Conservation (phyloP, 495 filamentous ascomycete species). For the Hypoxylon perforatum region DNA sequence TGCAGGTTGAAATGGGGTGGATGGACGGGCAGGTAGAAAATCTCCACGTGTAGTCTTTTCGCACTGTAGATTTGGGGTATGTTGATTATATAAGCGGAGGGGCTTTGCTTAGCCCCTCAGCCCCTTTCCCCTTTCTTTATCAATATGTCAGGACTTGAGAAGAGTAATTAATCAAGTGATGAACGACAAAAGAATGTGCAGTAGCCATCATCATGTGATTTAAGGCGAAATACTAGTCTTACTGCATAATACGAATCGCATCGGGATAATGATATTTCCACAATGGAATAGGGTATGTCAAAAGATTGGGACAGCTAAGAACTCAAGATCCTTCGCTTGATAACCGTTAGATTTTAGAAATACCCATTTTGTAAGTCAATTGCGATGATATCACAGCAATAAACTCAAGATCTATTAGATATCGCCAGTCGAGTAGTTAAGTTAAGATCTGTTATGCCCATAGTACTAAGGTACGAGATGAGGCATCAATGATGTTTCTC, state of each 20-base stretch:
- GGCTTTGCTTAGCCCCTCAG: too few relatives aligned
- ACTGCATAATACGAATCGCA: background rate
- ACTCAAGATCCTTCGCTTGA: background rate
- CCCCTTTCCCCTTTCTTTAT: too few relatives aligned
- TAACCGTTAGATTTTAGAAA: conserved; percentile 5
- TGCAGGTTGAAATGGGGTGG: too few relatives aligned
- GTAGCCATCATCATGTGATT: too few relatives aligned
- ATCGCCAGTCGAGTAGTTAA: background rate
- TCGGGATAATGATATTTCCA: background rate
- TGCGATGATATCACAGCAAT: conserved; percentile 1
- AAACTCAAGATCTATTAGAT: background rate
- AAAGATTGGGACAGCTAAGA: background rate
- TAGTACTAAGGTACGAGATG: too few relatives aligned
- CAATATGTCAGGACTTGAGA: too few relatives aligned
- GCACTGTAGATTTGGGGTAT: background rate
- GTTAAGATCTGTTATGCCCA: too few relatives aligned
- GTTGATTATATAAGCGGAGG: background rate
- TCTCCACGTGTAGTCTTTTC: background rate
- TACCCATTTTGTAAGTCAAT: background rate
- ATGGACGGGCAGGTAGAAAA: too few relatives aligned
- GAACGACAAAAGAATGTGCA: too few relatives aligned
- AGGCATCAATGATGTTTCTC: too few relatives aligned
- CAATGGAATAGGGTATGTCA: background rate
- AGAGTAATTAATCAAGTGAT: too few relatives aligned
- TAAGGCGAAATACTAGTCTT: background rate